Base-by-base conservation (phyloP, 192 early-diverging fungal species). In the Coemansia javaensis region DNA sequence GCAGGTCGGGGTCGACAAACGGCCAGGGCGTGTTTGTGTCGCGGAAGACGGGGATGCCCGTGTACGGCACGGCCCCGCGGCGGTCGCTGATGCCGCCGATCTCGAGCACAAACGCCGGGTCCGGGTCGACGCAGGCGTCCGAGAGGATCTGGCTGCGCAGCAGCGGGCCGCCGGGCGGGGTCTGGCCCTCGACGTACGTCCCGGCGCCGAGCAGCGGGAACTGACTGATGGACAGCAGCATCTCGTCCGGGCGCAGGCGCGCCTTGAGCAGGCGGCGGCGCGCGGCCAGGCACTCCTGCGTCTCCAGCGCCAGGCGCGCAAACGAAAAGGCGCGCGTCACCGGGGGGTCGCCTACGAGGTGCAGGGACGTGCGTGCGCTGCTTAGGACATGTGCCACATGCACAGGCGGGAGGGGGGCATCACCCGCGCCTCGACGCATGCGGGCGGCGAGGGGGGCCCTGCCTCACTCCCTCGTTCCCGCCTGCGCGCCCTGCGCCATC, bases 1-100 rank as follows among this genome's bases (percentile, higher is more conserved):
- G 78, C 57, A 88, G 61, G 34, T 73, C 65, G 50, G 88, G 61
- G 63, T 85, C 78, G 55, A 84, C 66, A 64, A 94, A 99, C 20
- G 96, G 96, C 47, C 82, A 81, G 9, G 86, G 82, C 1, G 96
- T 99, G 38, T 89, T 82, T 13, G 35, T 79, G 62, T 99, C 96
- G 48, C 83, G 88, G 71, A 85, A 97, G 4, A 97, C 85, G 5
- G 96, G 90, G 55, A 94, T 77, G 38, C 93, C 93, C 57, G 97
- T 99, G 27, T 85, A 78, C 5, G 97, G 93, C 63, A 97, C 97
- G 27, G 82, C 59, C 15, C 90, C 92, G 28, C 96, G 88, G 42
- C 96, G 90, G 44, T 85, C 72, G 22, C 85, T 79, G 55, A 99
- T 99, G 56, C 97, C 97, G 9, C 80, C 82, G 2, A 93, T 91